phyloP scores from a whole-genome alignment of 495 filamentous ascomycete genomes.

The Penicillium macrosclerotiorum region DNA sequence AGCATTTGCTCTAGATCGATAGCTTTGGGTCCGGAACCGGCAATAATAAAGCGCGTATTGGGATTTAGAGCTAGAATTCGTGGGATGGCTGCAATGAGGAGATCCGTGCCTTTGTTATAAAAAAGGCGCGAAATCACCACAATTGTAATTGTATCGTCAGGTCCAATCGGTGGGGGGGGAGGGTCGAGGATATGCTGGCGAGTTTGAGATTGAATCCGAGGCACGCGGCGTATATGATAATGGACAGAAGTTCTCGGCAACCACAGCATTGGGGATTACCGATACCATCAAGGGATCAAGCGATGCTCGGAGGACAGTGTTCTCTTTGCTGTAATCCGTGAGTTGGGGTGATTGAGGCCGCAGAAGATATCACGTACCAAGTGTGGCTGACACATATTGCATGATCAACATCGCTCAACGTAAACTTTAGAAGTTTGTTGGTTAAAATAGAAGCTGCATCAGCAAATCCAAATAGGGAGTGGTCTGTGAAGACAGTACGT shows the following conservation, averaged over 20 bases:
- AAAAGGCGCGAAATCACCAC: conserved; percentile 96
- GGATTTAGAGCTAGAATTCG: conserved; percentile 85
- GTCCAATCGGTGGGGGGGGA: conserved; percentile 60
- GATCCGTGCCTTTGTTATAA: conserved; percentile 97
- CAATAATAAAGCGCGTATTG: conserved; percentile 96
- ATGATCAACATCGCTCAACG: conserved; percentile 94
- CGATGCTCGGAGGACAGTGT: conserved; percentile 91
- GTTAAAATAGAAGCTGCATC: conserved; percentile 94
- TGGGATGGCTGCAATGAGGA: conserved; percentile 90
- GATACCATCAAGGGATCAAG: conserved; percentile 96
- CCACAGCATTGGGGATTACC: conserved; percentile 95
- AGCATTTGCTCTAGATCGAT: conserved; percentile 98
- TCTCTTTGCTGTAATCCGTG: conserved; percentile 73
- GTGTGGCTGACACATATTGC: conserved; percentile 98
- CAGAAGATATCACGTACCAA: conserved; percentile 54
- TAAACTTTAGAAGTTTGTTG: conserved; percentile 96
- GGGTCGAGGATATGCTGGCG: conserved; percentile 40
- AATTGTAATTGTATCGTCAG: conserved; percentile 87
- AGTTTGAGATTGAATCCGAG: conserved; percentile 28
- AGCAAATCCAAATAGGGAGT: conserved; percentile 96
- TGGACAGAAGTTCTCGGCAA: conserved; percentile 92
- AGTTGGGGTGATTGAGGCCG: not conserved
- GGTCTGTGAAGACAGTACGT: conserved; percentile 93
- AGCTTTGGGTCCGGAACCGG: conserved; percentile 89
- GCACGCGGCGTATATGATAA: conserved; percentile 40